Evolutionary conservation across 768 basidiomycete species (phyloP).

Genomic region (Kwoniella bestiolae): DNA sequence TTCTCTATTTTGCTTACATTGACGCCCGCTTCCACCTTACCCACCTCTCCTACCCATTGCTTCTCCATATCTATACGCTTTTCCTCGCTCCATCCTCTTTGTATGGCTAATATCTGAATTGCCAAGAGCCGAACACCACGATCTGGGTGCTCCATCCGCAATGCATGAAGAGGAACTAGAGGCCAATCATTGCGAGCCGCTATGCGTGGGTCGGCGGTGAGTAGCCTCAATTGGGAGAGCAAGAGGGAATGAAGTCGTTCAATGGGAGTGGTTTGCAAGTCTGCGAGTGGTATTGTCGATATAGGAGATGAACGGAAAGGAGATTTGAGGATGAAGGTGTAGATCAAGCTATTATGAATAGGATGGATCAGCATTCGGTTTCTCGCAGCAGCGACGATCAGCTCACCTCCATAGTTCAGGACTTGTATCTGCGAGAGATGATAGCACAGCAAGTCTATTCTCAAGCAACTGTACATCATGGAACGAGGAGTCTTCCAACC

Average conservation of each 20-base stretch:
- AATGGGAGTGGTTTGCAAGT: conserved; percentile 57
- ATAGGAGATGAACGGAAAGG: conserved; percentile 60
- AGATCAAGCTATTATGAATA: conserved; percentile 28
- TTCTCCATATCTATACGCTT: conserved; percentile 72
- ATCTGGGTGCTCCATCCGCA: conserved; percentile 68
- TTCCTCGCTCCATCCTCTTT: conserved; percentile 76
- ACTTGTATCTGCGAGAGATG: conserved; percentile 61
- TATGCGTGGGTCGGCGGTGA: conserved; percentile 73
- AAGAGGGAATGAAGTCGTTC: conserved; percentile 70
- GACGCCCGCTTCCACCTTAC: conserved; percentile 64
- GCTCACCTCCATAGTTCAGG: conserved; percentile 55
- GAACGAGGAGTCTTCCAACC: conserved; percentile 66
- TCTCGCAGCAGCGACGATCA: conserved; percentile 31
- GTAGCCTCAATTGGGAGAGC: conserved; percentile 78
- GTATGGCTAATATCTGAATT: conserved; percentile 75
- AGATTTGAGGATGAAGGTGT: conserved; percentile 31
- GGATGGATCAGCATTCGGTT: conserved; percentile 4
- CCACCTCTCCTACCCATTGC: conserved; percentile 66
- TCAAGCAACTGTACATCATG: conserved; percentile 49
- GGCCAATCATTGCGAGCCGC: conserved; percentile 70
- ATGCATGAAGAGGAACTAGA: conserved; percentile 58
- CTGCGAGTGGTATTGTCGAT: conserved; percentile 55
- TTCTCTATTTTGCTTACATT: conserved; percentile 26
- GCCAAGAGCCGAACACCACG: conserved; percentile 70
- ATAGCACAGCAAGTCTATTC: conserved; percentile 50